Percentiles rank a stretch among this genome's conserved stretches.
Evolutionary conservation across 352 stramenopile genomes (phyloP).

Genomic region (Globisporangium middletonii): DNA sequence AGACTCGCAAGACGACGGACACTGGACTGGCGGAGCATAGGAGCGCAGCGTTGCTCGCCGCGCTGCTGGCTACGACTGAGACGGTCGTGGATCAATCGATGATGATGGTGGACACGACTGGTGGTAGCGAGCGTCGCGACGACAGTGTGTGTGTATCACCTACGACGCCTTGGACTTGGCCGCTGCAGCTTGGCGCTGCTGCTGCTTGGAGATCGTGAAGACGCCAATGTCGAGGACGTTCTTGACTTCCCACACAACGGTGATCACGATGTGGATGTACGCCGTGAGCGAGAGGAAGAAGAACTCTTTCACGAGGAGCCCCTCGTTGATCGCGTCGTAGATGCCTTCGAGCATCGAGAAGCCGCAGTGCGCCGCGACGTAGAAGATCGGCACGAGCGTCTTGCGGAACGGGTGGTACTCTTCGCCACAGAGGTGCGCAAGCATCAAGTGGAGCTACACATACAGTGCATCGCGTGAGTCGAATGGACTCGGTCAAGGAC

Average conservation of each 20-base stretch:
- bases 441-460: constrained; percentile 78
- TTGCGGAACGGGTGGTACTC: constrained; percentile 89
- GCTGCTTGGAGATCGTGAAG: constrained; percentile 54
- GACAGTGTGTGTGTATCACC: background rate
- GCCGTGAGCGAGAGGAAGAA: constrained; percentile 83
- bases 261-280: constrained; percentile 86
- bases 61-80: too few relatives aligned
- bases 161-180: constrained; percentile 18
- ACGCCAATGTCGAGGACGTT: constrained; percentile 75
- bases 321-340: constrained; percentile 79
- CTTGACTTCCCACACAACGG: constrained; percentile 84
- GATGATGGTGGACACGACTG: too few relatives aligned
- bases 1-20: too few relatives aligned
- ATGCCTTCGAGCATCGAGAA: constrained; percentile 82
- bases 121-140: too few relatives aligned
- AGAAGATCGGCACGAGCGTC: constrained; percentile 87
- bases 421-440: constrained; percentile 80
- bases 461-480: background rate
- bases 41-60: too few relatives aligned
- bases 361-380: constrained; percentile 74
- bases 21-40: too few relatives aligned
- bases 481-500: too few relatives aligned
- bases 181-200: background rate
- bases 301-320: constrained; percentile 81
- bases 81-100: too few relatives aligned